phyloP scores from a whole-genome alignment of 2,329 filamentous ascomycete genomes.

The Periglandula ipomoeae region DNA sequence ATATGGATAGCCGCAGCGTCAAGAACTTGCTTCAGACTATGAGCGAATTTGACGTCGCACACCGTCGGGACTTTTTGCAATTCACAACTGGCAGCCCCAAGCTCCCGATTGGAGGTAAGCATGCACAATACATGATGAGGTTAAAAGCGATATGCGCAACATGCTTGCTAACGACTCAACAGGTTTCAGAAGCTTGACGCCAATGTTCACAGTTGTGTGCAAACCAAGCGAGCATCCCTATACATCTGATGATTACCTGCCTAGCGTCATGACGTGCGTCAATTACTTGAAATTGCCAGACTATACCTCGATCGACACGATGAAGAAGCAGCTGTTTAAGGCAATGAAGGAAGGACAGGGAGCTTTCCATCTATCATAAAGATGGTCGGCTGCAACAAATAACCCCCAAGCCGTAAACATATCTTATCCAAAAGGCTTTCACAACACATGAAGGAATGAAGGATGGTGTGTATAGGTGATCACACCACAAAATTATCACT shows the following conservation, averaged over 20 bases:
- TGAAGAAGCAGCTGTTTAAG: slow-evolving; percentile 69
- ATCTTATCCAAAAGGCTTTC: not conserved
- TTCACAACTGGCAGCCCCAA: slow-evolving; percentile 98
- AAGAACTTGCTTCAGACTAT: slow-evolving; percentile 89
- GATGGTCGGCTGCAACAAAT: not conserved
- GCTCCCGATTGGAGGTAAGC: slow-evolving; percentile 88
- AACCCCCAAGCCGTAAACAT: not conserved
- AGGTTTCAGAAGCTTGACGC: slow-evolving; percentile 96
- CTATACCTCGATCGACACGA: slow-evolving; percentile 69
- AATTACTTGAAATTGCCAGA: slow-evolving; percentile 98
- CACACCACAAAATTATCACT: not conserved
- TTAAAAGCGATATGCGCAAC: not conserved
- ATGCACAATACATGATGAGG: slow-evolving; percentile 11
- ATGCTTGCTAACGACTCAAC: slow-evolving; percentile 21
- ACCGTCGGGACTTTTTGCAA: slow-evolving; percentile 89
- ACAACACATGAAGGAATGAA: not conserved
- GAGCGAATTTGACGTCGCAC: slow-evolving; percentile 67
- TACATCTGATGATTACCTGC: slow-evolving; percentile 93
- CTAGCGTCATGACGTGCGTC: slow-evolving; percentile 99
- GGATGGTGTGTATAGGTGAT: no score
- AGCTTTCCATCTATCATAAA: slow-evolving; percentile 84
- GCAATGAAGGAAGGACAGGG: slow-evolving; percentile 95
- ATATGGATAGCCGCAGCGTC: slow-evolving; percentile 95
- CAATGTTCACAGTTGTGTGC: slow-evolving; percentile 98
- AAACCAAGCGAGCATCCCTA: slow-evolving; percentile 95